Conservation (phyloP, 441 rosid species). For the Francoa sonchifolia region DNA sequence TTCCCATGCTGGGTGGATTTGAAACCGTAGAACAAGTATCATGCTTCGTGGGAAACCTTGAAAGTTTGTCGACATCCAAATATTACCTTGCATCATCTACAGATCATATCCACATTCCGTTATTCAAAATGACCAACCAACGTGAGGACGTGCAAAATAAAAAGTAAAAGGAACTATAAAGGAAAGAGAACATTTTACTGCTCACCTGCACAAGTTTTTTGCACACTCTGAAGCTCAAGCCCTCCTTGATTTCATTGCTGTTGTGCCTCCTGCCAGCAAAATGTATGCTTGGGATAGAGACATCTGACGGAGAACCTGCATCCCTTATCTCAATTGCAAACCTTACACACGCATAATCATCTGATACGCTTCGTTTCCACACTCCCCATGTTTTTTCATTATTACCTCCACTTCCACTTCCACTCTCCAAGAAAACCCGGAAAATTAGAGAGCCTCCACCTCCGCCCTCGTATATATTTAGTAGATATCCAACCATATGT, state of each 20-base stretch:
- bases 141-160: too few relatives aligned
- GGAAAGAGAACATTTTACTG: conserved; percentile 10
- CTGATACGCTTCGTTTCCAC: conserved; percentile 29
- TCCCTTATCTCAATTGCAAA: conserved; percentile 48
- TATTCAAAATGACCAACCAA: too few relatives aligned
- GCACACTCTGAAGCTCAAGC: conserved; percentile 50
- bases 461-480: conserved; percentile 32
- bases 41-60: conserved; percentile 43
- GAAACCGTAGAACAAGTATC: conserved; percentile 47
- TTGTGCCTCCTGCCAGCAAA: conserved; percentile 19
- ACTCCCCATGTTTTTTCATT: conserved; percentile 24
- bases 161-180: not conserved
- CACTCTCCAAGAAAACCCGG: conserved; percentile 26
- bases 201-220: conserved; percentile 63
- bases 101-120: conserved; percentile 3
- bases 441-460: conserved; percentile 35
- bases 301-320: conserved; percentile 22
- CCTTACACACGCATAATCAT: conserved; percentile 30
- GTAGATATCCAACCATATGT: conserved; percentile 61
- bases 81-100: conserved; percentile 76
- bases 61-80: conserved; percentile 41
- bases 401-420: conserved; percentile 29
- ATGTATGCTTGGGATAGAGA: conserved; percentile 17
- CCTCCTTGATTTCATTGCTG: conserved; percentile 35
- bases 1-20: conserved; percentile 23